phyloP scores from a whole-genome alignment of 306 rosid genomes.

The Lathyrus tuberosus region DNA sequence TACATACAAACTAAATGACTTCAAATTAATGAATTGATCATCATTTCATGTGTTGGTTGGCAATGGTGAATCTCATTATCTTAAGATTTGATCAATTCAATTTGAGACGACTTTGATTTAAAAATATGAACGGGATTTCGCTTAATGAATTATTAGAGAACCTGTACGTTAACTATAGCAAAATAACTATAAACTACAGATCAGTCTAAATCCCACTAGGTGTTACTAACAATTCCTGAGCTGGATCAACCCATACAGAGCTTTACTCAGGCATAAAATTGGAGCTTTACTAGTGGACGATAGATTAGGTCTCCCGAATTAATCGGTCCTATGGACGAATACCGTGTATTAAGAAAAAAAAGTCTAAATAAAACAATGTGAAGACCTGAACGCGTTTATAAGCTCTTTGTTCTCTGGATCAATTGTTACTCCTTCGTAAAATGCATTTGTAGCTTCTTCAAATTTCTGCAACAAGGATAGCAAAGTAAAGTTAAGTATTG shows the following conservation, averaged over 20 bases:
- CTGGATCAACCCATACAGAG: too few species aligned
- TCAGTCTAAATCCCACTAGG: not conserved
- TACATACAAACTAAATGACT: not conserved
- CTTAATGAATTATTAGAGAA: slow-evolving; percentile 1
- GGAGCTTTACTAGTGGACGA: too few species aligned
- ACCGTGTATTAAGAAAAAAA: too few species aligned
- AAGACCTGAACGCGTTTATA: slow-evolving; percentile 85
- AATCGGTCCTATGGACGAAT: too few species aligned
- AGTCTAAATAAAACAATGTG: slow-evolving; percentile 12
- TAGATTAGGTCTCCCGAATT: too few species aligned
- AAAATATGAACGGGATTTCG: not conserved
- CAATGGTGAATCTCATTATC: not conserved
- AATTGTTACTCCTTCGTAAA: slow-evolving; percentile 81
- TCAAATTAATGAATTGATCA: not conserved
- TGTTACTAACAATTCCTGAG: too few species aligned
- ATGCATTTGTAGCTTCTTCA: slow-evolving; percentile 94
- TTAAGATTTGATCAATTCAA: not conserved
- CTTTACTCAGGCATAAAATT: too few species aligned
- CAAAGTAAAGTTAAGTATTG: slow-evolving; percentile 29
- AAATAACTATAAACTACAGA: not conserved
- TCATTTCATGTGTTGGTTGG: not conserved
- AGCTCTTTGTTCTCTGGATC: slow-evolving; percentile 86
- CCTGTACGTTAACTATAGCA: not conserved
- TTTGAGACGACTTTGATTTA: not conserved
- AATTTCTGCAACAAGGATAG: slow-evolving; percentile 63